These are phyloP conservation scores for Ogataea henricii DNA, from an alignment of 805 yeast species.

Conservation along the genomic window DNA sequence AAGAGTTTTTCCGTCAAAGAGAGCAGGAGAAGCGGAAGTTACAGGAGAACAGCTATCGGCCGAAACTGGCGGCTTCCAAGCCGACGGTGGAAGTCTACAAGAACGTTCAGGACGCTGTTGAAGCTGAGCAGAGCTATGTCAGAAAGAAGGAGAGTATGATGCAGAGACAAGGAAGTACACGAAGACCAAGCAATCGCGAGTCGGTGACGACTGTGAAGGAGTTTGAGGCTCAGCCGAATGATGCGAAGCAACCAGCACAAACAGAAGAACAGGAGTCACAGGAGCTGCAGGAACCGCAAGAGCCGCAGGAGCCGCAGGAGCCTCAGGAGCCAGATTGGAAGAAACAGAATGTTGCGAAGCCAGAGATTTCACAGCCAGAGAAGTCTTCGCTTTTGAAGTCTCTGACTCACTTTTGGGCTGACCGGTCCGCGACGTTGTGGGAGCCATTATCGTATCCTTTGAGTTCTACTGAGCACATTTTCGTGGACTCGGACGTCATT, in stretches of 20 bases:
- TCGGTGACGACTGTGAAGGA: not conserved
- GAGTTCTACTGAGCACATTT: conserved; percentile 79
- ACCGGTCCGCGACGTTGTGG: conserved; percentile 94
- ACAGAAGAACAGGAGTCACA: not conserved
- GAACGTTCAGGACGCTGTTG: conserved; percentile 86
- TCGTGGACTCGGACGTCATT: conserved; percentile 90
- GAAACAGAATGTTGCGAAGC: conserved; percentile 13
- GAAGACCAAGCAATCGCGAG: not conserved
- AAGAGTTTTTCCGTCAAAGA: conserved; percentile 85
- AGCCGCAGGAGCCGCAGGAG: not conserved
- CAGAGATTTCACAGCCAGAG: conserved; percentile 54
- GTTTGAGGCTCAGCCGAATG: not conserved
- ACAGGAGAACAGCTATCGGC: conserved; percentile 58
- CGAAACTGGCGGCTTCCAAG: conserved; percentile 72
- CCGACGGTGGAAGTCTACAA: conserved; percentile 92
- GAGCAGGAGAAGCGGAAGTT: conserved; percentile 72
- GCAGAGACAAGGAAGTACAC: not conserved
- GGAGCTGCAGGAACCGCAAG: not conserved
- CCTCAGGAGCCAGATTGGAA: conserved; percentile 11
- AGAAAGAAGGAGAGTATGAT: conserved; percentile 10
- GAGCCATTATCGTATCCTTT: conserved; percentile 87
- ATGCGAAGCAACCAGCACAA: too few species aligned
- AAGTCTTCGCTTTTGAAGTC: conserved; percentile 78
- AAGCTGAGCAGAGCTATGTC: conserved; percentile 38
- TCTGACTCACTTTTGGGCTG: conserved; percentile 94